Conservation (phyloP, 768 basidiomycete species). For the Auricularia heimuer region DNA sequence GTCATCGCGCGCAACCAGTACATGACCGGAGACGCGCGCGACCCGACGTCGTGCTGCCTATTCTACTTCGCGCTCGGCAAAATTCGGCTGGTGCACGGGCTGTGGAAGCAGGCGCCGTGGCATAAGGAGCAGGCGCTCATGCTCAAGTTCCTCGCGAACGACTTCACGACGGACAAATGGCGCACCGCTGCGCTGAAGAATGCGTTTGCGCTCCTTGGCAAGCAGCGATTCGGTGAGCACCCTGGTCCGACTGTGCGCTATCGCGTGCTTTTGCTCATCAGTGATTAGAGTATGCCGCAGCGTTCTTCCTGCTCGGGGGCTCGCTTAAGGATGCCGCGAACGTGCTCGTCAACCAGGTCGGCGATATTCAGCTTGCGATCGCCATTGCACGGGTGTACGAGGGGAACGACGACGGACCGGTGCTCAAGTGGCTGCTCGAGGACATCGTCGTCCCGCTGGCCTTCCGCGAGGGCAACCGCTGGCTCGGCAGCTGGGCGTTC, state of each 20-base stretch:
- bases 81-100: constrained; percentile 79
- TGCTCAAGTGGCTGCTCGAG: constrained; percentile 62
- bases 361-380: constrained; percentile 85
- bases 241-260: background rate
- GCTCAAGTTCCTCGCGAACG: constrained; percentile 87
- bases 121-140: constrained; percentile 82
- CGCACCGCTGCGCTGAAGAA: constrained; percentile 92
- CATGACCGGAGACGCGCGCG: constrained; percentile 75
- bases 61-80: constrained; percentile 95
- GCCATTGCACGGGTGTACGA: constrained; percentile 81
- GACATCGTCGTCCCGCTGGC: constrained; percentile 73
- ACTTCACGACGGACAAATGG: constrained; percentile 80
- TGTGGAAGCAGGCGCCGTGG: constrained; percentile 94
- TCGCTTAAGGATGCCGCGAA: constrained; percentile 84
- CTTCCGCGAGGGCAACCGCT: constrained; percentile 80
- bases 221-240: constrained; percentile 80
- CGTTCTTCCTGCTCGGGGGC: constrained; percentile 90
- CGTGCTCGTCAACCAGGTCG: constrained; percentile 78
- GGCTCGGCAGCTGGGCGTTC: constrained; percentile 93
- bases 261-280: background rate
- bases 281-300: constrained; percentile 88
- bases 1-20: constrained; percentile 86
- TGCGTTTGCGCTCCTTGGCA: constrained; percentile 83
- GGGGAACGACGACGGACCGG: constrained; percentile 68
- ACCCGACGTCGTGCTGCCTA: constrained; percentile 82